A percentile compares a stretch with the other conserved stretches of the same genome.
phyloP scores from a whole-genome alignment of 2,329 filamentous ascomycete genomes.

The Mariannaea elegans region DNA sequence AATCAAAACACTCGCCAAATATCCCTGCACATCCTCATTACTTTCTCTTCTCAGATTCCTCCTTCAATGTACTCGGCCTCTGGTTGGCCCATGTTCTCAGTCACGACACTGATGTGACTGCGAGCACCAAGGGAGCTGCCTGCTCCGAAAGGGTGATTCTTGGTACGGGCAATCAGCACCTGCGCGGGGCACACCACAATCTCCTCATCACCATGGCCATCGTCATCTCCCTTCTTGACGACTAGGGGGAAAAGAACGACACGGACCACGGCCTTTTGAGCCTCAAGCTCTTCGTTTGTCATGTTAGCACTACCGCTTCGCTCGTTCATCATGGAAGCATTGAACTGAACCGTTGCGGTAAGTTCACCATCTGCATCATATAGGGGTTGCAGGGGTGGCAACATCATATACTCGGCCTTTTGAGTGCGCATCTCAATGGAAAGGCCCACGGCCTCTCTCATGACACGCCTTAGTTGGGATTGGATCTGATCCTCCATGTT shows the following conservation, averaged over 20 bases:
- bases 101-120: slow-evolving; percentile 49
- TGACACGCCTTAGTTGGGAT: slow-evolving; percentile 84
- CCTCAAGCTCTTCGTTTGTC: slow-evolving; percentile 82
- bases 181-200: slow-evolving; percentile 96
- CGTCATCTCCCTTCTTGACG: slow-evolving; percentile 93
- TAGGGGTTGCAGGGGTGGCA: slow-evolving; percentile 91
- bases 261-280: slow-evolving; percentile 79
- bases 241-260: slow-evolving; percentile 96
- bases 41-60: slow-evolving; percentile 38
- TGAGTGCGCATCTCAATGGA: slow-evolving; percentile 98
- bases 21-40: slow-evolving; percentile 25
- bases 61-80: slow-evolving; percentile 48
- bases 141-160: slow-evolving; percentile 50
- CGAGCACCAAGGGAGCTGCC: slow-evolving; percentile 55
- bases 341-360: slow-evolving; percentile 87
- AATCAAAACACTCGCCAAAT: slow-evolving; percentile 17
- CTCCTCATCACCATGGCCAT: slow-evolving; percentile 88
- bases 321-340: slow-evolving; percentile 94
- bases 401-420: slow-evolving; percentile 97
- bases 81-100: slow-evolving; percentile 44
- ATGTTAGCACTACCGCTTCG: slow-evolving; percentile 70
- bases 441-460: slow-evolving; percentile 87
- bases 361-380: slow-evolving; percentile 95
- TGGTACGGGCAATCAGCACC: slow-evolving; percentile 76
- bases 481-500: slow-evolving; percentile 83